A percentile compares a stretch with the other conserved stretches of the same genome.
Evolutionary conservation across 2,329 filamentous ascomycete genomes (phyloP).

Genomic region (Penicillium sp.): DNA sequence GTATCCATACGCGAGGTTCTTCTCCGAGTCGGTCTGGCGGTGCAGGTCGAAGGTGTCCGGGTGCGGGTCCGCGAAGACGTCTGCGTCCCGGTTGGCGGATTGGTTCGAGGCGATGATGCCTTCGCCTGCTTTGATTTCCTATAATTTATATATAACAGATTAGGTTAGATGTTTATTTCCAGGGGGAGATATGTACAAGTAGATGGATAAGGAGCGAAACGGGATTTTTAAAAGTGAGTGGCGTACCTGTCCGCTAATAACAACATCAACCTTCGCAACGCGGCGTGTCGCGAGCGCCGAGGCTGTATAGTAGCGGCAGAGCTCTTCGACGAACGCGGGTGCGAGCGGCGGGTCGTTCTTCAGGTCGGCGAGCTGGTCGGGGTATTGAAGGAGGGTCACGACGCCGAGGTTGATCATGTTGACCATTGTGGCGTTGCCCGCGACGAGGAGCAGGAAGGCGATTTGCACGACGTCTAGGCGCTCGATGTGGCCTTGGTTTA

Average conservation of each 20-base stretch:
- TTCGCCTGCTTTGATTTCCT: constrained; percentile 4
- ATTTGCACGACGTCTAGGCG: background rate
- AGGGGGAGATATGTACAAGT: too few species aligned
- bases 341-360: constrained; percentile 1
- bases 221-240: too few species aligned
- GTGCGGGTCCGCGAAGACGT: constrained; percentile 1
- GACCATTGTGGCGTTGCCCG: constrained; percentile 1
- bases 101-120: constrained; percentile 14
- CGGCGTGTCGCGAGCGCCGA: constrained; percentile 6
- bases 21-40: constrained; percentile 7
- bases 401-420: constrained; percentile 8
- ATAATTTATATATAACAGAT: background rate
- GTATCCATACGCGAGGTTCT: constrained; percentile 9
- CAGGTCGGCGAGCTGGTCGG: background rate
- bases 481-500: background rate
- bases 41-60: constrained; percentile 13
- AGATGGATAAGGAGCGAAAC: background rate
- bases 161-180: too few species aligned
- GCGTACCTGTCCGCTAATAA: constrained; percentile 4
- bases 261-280: constrained; percentile 4
- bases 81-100: constrained; percentile 13
- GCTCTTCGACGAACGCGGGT: constrained; percentile 3
- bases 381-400: constrained; percentile 1
- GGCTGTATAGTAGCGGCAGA: constrained; percentile 4
- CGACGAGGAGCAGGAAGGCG: background rate